Conservation (phyloP, 73 alveolate genomes). For the Diophrys appendiculata region DNA sequence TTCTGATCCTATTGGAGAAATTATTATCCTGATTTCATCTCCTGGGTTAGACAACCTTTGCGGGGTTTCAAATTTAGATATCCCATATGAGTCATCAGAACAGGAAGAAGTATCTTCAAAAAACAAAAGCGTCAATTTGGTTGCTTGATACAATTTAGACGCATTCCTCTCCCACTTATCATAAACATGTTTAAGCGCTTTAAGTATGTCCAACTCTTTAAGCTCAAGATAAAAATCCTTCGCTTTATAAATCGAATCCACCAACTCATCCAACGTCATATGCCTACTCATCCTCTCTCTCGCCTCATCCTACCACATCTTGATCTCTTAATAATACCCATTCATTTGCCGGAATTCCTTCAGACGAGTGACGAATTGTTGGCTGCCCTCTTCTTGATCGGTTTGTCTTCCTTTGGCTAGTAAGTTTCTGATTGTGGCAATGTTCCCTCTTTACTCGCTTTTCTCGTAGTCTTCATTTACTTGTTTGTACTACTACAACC, state of each 20-base stretch:
- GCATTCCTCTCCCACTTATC: constrained; percentile 34
- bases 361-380: too few species aligned
- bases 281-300: not conserved
- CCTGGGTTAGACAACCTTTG: too few species aligned
- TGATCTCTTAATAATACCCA: constrained; percentile 20
- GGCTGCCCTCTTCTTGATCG: too few species aligned
- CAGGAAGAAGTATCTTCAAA: too few species aligned
- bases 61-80: too few species aligned
- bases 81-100: too few species aligned
- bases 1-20: too few species aligned
- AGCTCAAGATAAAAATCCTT: constrained; percentile 19
- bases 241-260: constrained; percentile 21
- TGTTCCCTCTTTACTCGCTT: not conserved
- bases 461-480: constrained; percentile 1
- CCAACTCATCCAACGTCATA: constrained; percentile 13
- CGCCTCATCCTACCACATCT: constrained; percentile 29
- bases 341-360: constrained; percentile 33
- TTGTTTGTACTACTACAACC: constrained; percentile 12
- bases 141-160: too few species aligned
- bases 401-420: constrained; percentile 18
- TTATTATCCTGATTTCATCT: too few species aligned
- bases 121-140: too few species aligned
- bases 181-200: constrained; percentile 14
- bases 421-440: constrained; percentile 10
- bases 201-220: constrained; percentile 32